Evolutionary conservation across 148 eudicot species (phyloP), one percentile per base, ranked within the genome.

Genomic region (Vaccinium myrtillus): DNA sequence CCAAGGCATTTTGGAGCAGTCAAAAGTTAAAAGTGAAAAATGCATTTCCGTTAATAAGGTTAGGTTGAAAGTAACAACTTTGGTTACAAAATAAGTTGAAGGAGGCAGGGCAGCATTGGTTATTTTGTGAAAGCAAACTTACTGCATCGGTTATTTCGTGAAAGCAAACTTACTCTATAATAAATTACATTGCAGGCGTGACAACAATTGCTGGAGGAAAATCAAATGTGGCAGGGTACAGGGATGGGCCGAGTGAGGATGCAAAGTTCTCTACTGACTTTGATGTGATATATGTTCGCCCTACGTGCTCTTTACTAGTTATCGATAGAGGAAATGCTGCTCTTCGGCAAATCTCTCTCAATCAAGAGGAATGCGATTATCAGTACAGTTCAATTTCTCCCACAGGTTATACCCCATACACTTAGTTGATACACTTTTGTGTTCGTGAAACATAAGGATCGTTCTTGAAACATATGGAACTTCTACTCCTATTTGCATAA

Each of bases 201-300:
- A 94, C 98, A 43, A 97, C 99, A 59, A 97, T 97, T 90, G 99
- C 99, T 82, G 99, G 99, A 74, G 99, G 99, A 8, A 97, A 95
- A 87, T 97, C 99, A 63, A 97, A 91, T 90, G 88, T 92, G 89
- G 91, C 96, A 51, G 99, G 99, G 73, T 95, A 94, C 88, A 94
- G 98, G 87, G 99, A 95, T 84, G 99, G 99, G 59, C 98, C 99
- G 6, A 94, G 98, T 81, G 99, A 94, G 81, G 94, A 92, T 88
- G 99, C 99, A 63, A 91, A 91, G 85, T 97, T 97, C 88, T 97
- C 99, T 32, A 27, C 84, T 82, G 98, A 97, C 86, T 97, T 97
- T 87, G 99, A 95, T 81, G 91, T 97, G 87, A 87, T 97, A 81
- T 95, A 97, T 93, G 93, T 95, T 50, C 92, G 92, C 15, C 93